These are phyloP conservation scores for Schizothecium vesticola DNA, from an alignment of 495 filamentous ascomycete genomes.

Conservation along the genomic window DNA sequence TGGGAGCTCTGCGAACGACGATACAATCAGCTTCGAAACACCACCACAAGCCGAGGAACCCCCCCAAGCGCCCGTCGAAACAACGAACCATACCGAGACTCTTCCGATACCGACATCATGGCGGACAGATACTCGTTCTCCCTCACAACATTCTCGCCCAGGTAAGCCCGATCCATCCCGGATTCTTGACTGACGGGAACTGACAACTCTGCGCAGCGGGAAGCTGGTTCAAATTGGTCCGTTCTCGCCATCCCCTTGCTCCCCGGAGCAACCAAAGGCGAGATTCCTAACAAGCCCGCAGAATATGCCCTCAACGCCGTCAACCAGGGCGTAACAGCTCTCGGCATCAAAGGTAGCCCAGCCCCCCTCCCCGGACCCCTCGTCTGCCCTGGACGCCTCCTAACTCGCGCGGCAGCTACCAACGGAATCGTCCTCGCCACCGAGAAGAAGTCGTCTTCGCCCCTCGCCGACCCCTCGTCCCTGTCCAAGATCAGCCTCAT, in stretches of 20 bases:
- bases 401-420: conserved; percentile 55
- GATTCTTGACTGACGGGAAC: conserved; percentile 16
- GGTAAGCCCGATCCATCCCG: conserved; percentile 53
- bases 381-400: neutral
- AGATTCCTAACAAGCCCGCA: conserved; percentile 33
- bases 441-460: conserved; percentile 98
- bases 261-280: neutral
- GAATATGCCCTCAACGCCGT: conserved; percentile 99
- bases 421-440: conserved; percentile 99
- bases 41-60: neutral
- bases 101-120: conserved; percentile 50
- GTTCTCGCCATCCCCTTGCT: conserved; percentile 16
- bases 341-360: conserved; percentile 87
- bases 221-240: conserved; percentile 85
- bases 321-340: conserved; percentile 96
- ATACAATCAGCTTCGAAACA: conserved; percentile 12
- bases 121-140: conserved; percentile 99
- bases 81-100: neutral
- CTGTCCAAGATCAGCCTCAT: conserved; percentile 96
- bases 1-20: conserved; percentile 16
- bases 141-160: conserved; percentile 98
- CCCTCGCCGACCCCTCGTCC: conserved; percentile 87
- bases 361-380: conserved; percentile 6
- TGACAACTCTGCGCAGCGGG: conserved; percentile 60
- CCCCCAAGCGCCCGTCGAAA: neutral